Evolutionary conservation across 2,329 filamentous ascomycete species (phyloP).

Genomic region (Pyrenophora seminiperda): DNA sequence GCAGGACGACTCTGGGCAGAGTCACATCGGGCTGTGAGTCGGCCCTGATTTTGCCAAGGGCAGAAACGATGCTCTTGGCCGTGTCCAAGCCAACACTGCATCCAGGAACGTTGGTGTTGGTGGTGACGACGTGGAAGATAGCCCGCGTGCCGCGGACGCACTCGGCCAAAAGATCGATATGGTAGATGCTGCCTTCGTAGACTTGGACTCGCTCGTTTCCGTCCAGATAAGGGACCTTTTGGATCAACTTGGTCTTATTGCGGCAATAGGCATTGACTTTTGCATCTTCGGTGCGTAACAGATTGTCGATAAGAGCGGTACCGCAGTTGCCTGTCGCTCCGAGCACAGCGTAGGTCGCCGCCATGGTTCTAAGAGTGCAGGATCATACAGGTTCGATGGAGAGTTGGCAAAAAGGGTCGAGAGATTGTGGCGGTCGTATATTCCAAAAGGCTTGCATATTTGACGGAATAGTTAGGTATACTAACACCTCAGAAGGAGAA

Average conservation of each 20-base stretch:
- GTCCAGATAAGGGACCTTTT: too few species aligned
- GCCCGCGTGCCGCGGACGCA: slow-evolving; percentile 46
- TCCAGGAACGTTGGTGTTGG: slow-evolving; percentile 54
- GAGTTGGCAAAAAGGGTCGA: too few species aligned
- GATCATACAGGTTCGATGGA: too few species aligned
- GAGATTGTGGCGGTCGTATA: too few species aligned
- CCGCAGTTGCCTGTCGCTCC: slow-evolving; percentile 53
- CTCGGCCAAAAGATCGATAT: slow-evolving; percentile 46
- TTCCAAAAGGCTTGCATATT: too few species aligned
- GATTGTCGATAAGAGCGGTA: slow-evolving; percentile 48
- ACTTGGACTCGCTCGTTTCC: slow-evolving; percentile 45
- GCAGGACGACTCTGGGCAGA: slow-evolving; percentile 51
- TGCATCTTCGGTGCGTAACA: slow-evolving; percentile 44
- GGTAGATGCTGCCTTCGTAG: slow-evolving; percentile 51
- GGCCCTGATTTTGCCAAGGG: too few species aligned
- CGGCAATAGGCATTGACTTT: slow-evolving; percentile 55
- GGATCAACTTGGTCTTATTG: too few species aligned
- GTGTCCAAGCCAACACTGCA: slow-evolving; percentile 47
- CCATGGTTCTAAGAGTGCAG: too few species aligned
- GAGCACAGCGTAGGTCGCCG: slow-evolving; percentile 19
- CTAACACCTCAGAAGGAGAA: too few species aligned
- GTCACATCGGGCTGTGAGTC: neutral
- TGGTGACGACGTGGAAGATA: slow-evolving; percentile 50
- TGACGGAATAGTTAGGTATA: too few species aligned
- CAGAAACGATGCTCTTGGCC: slow-evolving; percentile 44